A percentile compares a stretch with the other conserved stretches of the same genome.
Evolutionary conservation across 164 flowering plant species (phyloP).

Genomic region (Stephania japonica): DNA sequence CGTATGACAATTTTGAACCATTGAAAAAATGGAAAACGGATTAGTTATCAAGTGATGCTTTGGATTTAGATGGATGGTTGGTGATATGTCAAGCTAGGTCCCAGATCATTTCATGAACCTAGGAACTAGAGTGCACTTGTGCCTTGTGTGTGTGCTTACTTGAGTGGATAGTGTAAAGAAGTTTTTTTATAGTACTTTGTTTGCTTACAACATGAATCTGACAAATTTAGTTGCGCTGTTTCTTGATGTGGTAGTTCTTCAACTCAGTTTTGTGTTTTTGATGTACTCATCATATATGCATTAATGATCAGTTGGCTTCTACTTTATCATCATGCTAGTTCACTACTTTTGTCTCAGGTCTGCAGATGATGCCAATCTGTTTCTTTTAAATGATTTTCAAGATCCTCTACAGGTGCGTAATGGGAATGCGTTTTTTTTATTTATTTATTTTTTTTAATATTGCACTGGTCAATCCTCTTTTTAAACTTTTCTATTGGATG

Average conservation of each 20-base stretch:
- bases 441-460: neutral
- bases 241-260: neutral
- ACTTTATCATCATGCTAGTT: neutral
- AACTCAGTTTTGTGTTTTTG: neutral
- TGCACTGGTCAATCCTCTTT: neutral
- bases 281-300: neutral
- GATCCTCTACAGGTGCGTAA: constrained; percentile 88
- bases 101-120: neutral
- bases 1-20: no score
- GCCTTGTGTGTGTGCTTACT: neutral
- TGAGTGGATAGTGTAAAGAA: neutral
- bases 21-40: no score
- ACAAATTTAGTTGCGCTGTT: neutral
- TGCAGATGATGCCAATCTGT: constrained; percentile 93
- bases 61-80: no score
- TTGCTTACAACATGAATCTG: neutral
- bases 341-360: constrained; percentile 55
- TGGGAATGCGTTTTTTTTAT: constrained; percentile 1
- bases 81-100: no score
- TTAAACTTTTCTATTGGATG: neutral
- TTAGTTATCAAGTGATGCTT: no score
- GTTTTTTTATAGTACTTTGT: neutral
- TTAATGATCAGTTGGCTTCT: neutral
- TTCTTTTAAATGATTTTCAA: constrained; percentile 87
- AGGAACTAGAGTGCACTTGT: neutral